Evolutionary conservation across 2,329 filamentous ascomycete species (phyloP).

Genomic region (Chrysoporthe puriensis): DNA sequence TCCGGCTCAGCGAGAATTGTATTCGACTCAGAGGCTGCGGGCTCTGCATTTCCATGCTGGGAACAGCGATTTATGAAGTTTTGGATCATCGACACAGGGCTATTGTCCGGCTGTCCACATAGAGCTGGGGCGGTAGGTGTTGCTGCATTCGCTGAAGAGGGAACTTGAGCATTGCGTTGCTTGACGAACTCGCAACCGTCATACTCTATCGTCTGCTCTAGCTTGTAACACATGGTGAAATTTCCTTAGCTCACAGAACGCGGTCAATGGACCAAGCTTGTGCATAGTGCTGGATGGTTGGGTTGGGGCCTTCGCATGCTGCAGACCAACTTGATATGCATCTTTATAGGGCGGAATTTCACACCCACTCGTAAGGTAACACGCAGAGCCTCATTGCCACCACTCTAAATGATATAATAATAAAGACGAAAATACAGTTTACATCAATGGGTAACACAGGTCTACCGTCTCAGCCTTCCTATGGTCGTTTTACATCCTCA

Average conservation of each 20-base stretch:
- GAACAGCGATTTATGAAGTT: not conserved
- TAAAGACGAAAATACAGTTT: not conserved
- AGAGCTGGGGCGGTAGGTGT: too few species aligned
- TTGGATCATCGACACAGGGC: too few species aligned
- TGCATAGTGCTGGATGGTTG: not conserved
- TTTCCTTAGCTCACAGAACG: not conserved
- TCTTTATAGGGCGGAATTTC: not conserved
- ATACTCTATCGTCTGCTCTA: not conserved
- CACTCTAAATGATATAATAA: not conserved
- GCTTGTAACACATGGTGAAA: not conserved
- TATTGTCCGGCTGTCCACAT: too few species aligned
- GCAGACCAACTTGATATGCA: not conserved
- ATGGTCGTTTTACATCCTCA: not conserved
- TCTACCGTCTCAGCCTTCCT: not conserved
- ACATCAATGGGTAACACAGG: not conserved
- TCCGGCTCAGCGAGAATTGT: not conserved
- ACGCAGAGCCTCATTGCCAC: not conserved
- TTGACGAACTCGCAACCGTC: too few species aligned
- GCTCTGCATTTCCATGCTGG: not conserved
- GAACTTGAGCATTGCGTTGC: too few species aligned
- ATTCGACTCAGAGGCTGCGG: not conserved
- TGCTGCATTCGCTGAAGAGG: too few species aligned
- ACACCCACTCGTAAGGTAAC: not conserved
- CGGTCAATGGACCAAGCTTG: not conserved
- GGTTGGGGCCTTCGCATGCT: not conserved